Conservation (phyloP, 1,284 basidiomycete genomes). For the Kwoniella shivajii region DNA sequence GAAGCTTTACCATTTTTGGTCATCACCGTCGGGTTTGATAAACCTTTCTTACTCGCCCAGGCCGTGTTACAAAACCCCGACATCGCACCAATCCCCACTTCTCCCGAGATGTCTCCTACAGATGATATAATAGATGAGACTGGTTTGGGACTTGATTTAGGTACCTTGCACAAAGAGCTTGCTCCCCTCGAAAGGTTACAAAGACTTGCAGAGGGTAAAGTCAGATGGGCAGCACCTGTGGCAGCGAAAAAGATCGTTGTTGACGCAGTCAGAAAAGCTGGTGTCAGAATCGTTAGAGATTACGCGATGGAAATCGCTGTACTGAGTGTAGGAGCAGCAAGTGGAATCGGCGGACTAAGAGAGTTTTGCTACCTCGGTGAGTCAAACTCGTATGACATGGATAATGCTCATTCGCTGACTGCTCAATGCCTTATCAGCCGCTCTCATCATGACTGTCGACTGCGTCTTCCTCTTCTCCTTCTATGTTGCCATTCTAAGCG, state of each 20-base stretch:
- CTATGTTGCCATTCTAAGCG: slow-evolving; percentile 80
- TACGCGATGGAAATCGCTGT: slow-evolving; percentile 92
- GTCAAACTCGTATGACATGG: too few relatives aligned
- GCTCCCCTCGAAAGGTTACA: slow-evolving; percentile 52
- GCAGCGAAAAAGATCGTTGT: slow-evolving; percentile 82
- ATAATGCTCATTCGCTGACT: too few relatives aligned
- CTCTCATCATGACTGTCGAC: slow-evolving; percentile 80
- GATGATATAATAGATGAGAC: slow-evolving; percentile 27
- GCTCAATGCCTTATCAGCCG: slow-evolving; percentile 53
- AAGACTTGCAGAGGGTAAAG: slow-evolving; percentile 51
- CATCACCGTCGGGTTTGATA: slow-evolving; percentile 97
- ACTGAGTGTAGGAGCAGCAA: slow-evolving; percentile 81
- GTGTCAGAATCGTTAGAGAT: slow-evolving; percentile 83
- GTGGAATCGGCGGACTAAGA: slow-evolving; percentile 82
- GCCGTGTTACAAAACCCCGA: slow-evolving; percentile 88
- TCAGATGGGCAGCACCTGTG: slow-evolving; percentile 58
- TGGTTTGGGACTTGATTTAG: slow-evolving; percentile 46
- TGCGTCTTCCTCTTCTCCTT: slow-evolving; percentile 89
- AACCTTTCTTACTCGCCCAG: slow-evolving; percentile 86
- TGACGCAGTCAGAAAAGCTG: slow-evolving; percentile 76
- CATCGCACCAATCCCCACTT: slow-evolving; percentile 56
- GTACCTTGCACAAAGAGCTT: slow-evolving; percentile 49
- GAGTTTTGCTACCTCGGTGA: slow-evolving; percentile 91
- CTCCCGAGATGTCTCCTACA: slow-evolving; percentile 54
- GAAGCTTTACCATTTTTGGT: slow-evolving; percentile 97